phyloP scores from a whole-genome alignment of 129 eudicot species.

The Cynara cardunculus region DNA sequence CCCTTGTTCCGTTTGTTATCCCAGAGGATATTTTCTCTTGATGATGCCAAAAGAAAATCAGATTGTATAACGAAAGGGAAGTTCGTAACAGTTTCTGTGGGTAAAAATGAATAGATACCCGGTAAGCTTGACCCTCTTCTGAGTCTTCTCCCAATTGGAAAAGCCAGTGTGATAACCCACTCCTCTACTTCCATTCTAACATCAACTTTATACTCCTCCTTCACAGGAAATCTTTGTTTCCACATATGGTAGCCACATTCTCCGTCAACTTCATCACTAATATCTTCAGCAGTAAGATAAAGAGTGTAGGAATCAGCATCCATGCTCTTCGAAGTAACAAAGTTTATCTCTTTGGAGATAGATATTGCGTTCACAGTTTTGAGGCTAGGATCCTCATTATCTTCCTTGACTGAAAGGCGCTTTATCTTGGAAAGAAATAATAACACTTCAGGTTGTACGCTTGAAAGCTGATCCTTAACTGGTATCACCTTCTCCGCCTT shows the following conservation, averaged over 20 bases:
- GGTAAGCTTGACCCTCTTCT: slow-evolving; percentile 35
- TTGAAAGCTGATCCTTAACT: slow-evolving; percentile 50
- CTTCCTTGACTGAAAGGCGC: slow-evolving; percentile 47
- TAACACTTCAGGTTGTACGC: slow-evolving; percentile 50
- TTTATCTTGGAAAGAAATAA: slow-evolving; percentile 55
- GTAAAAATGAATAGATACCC: slow-evolving; percentile 59
- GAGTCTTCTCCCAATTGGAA: slow-evolving; percentile 48
- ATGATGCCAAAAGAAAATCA: slow-evolving; percentile 51
- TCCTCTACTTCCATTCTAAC: slow-evolving; percentile 48
- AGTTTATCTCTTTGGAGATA: slow-evolving; percentile 41
- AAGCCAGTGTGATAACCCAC: slow-evolving; percentile 56
- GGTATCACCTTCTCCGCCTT: slow-evolving; percentile 47
- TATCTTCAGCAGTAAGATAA: slow-evolving; percentile 38
- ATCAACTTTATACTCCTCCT: slow-evolving; percentile 26
- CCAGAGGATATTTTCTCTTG: slow-evolving; percentile 52
- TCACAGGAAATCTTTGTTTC: slow-evolving; percentile 55
- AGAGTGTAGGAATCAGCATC: slow-evolving; percentile 50
- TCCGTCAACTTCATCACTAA: background rate
- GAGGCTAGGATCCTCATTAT: slow-evolving; percentile 33
- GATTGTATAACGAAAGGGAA: slow-evolving; percentile 61
- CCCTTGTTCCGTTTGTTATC: slow-evolving; percentile 59
- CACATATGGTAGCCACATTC: slow-evolving; percentile 60
- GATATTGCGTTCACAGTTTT: slow-evolving; percentile 46
- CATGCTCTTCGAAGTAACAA: slow-evolving; percentile 31
- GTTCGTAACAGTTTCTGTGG: slow-evolving; percentile 52